These are phyloP conservation scores for Epichloe hybrida DNA, from an alignment of 2,329 filamentous ascomycete species.

Conservation along the genomic window DNA sequence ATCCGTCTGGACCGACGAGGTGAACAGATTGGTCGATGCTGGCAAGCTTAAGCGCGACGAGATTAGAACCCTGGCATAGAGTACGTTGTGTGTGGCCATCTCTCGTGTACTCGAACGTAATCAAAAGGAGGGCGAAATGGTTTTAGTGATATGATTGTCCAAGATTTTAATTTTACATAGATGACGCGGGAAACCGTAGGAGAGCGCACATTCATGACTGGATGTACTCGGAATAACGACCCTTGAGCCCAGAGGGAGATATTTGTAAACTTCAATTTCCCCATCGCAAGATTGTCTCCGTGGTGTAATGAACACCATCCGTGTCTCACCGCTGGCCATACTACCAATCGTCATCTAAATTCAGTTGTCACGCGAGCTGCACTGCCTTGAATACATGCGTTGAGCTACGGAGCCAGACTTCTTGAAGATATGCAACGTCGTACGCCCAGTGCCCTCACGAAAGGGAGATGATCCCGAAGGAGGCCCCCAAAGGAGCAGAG, in stretches of 20 bases:
- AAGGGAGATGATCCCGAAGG: too few relatives aligned
- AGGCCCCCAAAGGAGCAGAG: too few relatives aligned
- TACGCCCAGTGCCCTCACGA: too few relatives aligned
- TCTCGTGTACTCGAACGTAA: not conserved
- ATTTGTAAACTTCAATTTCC: not conserved
- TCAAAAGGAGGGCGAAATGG: not conserved
- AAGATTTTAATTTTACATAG: not conserved
- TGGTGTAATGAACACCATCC: too few relatives aligned
- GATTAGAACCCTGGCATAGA: slow-evolving; percentile 46
- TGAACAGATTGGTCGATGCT: slow-evolving; percentile 60
- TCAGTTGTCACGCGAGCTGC: too few relatives aligned
- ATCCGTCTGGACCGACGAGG: slow-evolving; percentile 64
- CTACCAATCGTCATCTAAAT: too few relatives aligned
- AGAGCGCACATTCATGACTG: not conserved
- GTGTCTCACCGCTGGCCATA: too few relatives aligned
- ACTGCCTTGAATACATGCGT: too few relatives aligned
- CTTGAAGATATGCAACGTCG: too few relatives aligned
- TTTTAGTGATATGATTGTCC: not conserved
- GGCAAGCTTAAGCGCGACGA: slow-evolving; percentile 83
- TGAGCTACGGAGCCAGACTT: too few relatives aligned
- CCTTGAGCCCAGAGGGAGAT: not conserved
- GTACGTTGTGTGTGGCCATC: not conserved
- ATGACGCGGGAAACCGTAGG: not conserved
- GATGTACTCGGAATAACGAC: not conserved
- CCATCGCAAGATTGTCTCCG: too few relatives aligned